These are phyloP conservation scores for Daldinia grandis DNA, from an alignment of 495 filamentous ascomycete genomes.

Conservation along the genomic window DNA sequence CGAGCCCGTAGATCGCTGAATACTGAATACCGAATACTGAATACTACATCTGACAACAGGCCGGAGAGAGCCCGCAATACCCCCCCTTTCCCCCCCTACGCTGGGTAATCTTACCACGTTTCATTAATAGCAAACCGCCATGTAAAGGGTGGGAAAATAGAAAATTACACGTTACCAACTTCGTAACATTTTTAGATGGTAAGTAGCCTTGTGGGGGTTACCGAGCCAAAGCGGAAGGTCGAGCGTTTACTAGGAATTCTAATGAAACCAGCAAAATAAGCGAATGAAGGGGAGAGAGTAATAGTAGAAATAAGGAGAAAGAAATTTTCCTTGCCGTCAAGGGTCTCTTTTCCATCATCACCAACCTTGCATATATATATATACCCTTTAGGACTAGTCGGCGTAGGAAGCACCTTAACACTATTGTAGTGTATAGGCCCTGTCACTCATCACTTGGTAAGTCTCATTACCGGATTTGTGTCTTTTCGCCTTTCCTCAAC, in stretches of 20 bases:
- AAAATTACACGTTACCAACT: constrained; percentile 20
- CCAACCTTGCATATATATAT: constrained; percentile 28
- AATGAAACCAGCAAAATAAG: constrained; percentile 11
- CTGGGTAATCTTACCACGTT: constrained; percentile 25
- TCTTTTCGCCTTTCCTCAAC: constrained; percentile 2
- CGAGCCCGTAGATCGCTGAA: background rate
- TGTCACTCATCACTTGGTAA: constrained; percentile 8
- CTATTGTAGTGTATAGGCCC: constrained; percentile 12
- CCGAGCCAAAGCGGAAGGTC: constrained; percentile 41
- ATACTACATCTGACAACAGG: constrained; percentile 32
- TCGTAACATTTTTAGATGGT: constrained; percentile 15
- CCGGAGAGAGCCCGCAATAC: constrained; percentile 11
- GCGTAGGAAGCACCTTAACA: constrained; percentile 4
- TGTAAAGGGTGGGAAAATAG: constrained; percentile 2
- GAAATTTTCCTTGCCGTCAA: constrained; percentile 7
- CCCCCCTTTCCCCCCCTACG: constrained; percentile 8
- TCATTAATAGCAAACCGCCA: constrained; percentile 24
- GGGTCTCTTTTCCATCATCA: constrained; percentile 29
- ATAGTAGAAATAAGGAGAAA: background rate
- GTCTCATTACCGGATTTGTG: background rate
- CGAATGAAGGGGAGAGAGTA: background rate
- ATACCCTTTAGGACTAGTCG: constrained; percentile 18
- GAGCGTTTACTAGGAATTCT: constrained; percentile 22
- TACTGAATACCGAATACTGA: background rate
- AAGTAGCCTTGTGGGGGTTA: constrained; percentile 37